phyloP scores from a whole-genome alignment of 495 filamentous ascomycete genomes.

The Penicillium alfredii region DNA sequence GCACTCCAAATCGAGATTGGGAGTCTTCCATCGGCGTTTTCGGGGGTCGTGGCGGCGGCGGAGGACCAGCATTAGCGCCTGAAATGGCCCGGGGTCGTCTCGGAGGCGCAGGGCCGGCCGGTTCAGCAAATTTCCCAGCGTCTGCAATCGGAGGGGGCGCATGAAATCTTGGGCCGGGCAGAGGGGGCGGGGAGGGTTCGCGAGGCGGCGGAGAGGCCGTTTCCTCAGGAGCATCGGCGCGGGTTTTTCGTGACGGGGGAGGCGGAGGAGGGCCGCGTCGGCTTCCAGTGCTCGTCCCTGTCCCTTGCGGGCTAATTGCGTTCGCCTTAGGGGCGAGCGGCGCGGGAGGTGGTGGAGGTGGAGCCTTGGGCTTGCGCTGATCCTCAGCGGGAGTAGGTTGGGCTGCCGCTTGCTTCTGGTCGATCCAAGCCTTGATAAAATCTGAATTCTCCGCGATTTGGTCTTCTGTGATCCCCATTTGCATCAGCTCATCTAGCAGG shows the following conservation, averaged over 20 bases:
- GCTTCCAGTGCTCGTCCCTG: constrained; percentile 55
- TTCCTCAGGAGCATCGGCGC: constrained; percentile 46
- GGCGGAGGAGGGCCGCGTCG: constrained; percentile 76
- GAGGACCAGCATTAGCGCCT: constrained; percentile 60
- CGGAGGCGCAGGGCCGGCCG: constrained; percentile 46
- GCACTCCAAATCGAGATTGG: constrained; percentile 63
- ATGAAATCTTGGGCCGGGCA: constrained; percentile 50
- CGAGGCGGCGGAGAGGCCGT: constrained; percentile 46
- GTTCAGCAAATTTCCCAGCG: constrained; percentile 71
- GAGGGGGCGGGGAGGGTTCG: constrained; percentile 44
- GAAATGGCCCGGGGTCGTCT: constrained; percentile 53
- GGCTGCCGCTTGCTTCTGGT: constrained; percentile 60
- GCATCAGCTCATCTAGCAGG: constrained; percentile 72
- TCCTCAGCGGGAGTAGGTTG: constrained; percentile 24
- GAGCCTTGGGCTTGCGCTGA: constrained; percentile 46
- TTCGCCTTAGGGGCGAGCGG: constrained; percentile 44
- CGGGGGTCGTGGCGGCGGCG: constrained; percentile 79
- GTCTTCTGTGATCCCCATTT: constrained; percentile 89
- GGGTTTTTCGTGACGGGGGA: constrained; percentile 67
- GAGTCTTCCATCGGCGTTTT: constrained; percentile 76
- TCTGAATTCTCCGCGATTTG: constrained; percentile 88
- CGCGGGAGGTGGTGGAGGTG: constrained; percentile 53
- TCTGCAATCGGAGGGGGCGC: constrained; percentile 82
- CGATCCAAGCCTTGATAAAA: constrained; percentile 89
- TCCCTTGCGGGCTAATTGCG: constrained; percentile 63